These are phyloP conservation scores for Naematelia encephala DNA, from an alignment of 768 basidiomycete species.

Conservation along the genomic window DNA sequence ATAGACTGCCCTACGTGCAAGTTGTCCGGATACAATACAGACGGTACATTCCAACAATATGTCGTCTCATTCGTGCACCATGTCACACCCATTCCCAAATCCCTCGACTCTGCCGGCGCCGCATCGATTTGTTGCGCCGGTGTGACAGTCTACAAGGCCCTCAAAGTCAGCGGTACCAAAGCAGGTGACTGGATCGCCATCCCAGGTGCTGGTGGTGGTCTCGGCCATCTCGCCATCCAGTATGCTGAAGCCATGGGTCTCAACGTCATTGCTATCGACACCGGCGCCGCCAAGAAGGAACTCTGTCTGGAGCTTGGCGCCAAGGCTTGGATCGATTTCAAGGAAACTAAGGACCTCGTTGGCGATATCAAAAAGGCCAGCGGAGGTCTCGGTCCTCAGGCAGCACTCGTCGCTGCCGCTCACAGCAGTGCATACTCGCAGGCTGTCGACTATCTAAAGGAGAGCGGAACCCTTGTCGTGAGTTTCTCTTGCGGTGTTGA, in stretches of 20 bases:
- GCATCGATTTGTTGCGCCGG: slow-evolving; percentile 74
- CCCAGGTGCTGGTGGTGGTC: slow-evolving; percentile 56
- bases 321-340: slow-evolving; percentile 71
- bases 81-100: slow-evolving; percentile 74
- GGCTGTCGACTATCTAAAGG: slow-evolving; percentile 64
- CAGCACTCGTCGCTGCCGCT: slow-evolving; percentile 52
- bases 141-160: slow-evolving; percentile 77
- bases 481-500: slow-evolving; percentile 58
- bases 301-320: slow-evolving; percentile 65
- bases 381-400: slow-evolving; percentile 69
- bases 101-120: slow-evolving; percentile 57
- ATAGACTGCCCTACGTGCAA: slow-evolving; percentile 64
- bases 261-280: slow-evolving; percentile 76
- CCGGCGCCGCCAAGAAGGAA: slow-evolving; percentile 67
- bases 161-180: slow-evolving; percentile 66
- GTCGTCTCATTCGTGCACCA: slow-evolving; percentile 36
- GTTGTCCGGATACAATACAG: slow-evolving; percentile 67
- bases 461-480: slow-evolving; percentile 57
- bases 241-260: slow-evolving; percentile 75
- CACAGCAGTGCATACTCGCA: slow-evolving; percentile 53
- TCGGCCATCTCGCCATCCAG: slow-evolving; percentile 79
- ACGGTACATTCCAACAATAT: slow-evolving; percentile 68
- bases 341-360: slow-evolving; percentile 63
- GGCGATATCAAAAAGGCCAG: slow-evolving; percentile 63
- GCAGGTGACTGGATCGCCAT: slow-evolving; percentile 59